Base-by-base conservation (phyloP, 108 stramenopile genomes). In the Skeletonema grethae region DNA sequence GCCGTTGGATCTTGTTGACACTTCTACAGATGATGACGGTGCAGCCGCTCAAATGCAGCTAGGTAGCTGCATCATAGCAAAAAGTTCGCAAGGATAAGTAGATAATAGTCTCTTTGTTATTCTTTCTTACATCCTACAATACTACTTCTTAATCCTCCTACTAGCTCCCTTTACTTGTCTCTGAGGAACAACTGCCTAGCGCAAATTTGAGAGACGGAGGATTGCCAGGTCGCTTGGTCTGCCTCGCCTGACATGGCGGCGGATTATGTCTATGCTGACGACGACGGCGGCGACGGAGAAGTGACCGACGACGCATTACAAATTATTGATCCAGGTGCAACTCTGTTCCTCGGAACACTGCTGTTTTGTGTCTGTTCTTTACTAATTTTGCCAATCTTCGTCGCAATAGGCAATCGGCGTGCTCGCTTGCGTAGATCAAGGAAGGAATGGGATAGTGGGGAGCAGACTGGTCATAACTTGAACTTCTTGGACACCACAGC, bases 281-380 rank as follows among this genome's bases (percentile, higher is more conserved):
- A 38, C 2, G 72, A 28, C 25, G 25, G 1, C 25, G 25, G 25
- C 22, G 38, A 65, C 63, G 63, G 36, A 6, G 72, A 29, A 11
- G 43, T 57, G 9, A 63, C 63, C 36, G 61, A 72, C 31, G 63
- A 73, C 36, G 57, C 9, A 10, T 35, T 32, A 58, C 31, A 62
- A 1, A 73, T 63, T 15, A 35, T 73, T 10, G 36, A 73, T 46
- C 72, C 72, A 32, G 72, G 72, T 10, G 22, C 62, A 63, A 31
- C 72, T 45, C 28, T 73, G 6, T 65, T 73, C 28, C 56, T 73
- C 0, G 62, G 46, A 13, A 65, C 63, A 0, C 12, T 53, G 1
- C 5, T 31, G 22, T 73, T 73, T 45, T 64, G 63, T 38, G 25
- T 57, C 29, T 10, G 28, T 5, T 73, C 63, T 16, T 22, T 45